phyloP scores from a whole-genome alignment of 1,284 basidiomycete genomes.

The Ganoderma boninense region DNA sequence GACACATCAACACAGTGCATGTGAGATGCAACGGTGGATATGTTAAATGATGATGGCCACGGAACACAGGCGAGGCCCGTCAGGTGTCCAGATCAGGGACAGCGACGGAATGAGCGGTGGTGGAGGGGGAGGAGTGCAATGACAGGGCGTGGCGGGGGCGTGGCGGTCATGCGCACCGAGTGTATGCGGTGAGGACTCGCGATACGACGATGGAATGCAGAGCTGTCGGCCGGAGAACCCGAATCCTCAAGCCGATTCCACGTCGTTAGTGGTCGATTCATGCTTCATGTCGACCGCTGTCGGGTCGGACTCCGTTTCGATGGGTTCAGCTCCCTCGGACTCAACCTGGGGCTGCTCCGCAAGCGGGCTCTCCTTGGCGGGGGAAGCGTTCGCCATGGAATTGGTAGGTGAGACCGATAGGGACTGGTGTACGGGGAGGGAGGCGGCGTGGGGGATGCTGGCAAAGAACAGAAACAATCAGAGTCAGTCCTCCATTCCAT shows the following conservation, averaged over 20 bases:
- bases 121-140: neutral
- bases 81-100: slow-evolving; percentile 27
- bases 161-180: slow-evolving; percentile 21
- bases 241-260: slow-evolving; percentile 17
- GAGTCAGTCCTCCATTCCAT: slow-evolving; percentile 22
- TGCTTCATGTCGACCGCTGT: slow-evolving; percentile 31
- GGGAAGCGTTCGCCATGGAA: slow-evolving; percentile 51
- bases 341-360: slow-evolving; percentile 22
- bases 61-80: slow-evolving; percentile 13
- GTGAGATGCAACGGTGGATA: slow-evolving; percentile 1
- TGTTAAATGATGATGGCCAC: neutral
- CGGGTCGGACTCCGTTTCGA: slow-evolving; percentile 34
- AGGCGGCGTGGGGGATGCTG: slow-evolving; percentile 81
- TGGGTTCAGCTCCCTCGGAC: slow-evolving; percentile 1
- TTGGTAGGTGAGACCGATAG: slow-evolving; percentile 79
- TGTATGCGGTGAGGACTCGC: neutral
- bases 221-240: neutral
- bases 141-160: slow-evolving; percentile 6
- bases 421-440: slow-evolving; percentile 61
- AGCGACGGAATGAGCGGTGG: slow-evolving; percentile 12
- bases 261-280: slow-evolving; percentile 30
- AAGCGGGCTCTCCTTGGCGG: slow-evolving; percentile 72
- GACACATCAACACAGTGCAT: slow-evolving; percentile 7
- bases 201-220: slow-evolving; percentile 4
- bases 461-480: slow-evolving; percentile 16